Evolutionary conservation across 192 early-diverging fungal species (phyloP).

Genomic region (Mortierella antarctica): DNA sequence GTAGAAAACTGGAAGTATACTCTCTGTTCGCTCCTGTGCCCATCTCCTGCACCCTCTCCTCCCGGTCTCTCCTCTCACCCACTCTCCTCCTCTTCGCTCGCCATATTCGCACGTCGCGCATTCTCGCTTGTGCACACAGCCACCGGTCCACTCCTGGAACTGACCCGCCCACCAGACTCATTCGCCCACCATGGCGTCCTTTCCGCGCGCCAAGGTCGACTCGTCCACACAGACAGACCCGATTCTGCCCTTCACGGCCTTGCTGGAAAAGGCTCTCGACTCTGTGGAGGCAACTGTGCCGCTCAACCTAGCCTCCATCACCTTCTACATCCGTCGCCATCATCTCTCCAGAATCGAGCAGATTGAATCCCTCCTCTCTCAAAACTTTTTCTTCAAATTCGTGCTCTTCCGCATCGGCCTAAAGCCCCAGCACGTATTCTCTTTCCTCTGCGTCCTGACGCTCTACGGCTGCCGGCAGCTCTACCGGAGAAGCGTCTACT

Average conservation of each 20-base stretch:
- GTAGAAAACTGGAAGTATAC: too few relatives aligned
- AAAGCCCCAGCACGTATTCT: slow-evolving; percentile 46
- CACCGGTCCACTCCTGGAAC: neutral
- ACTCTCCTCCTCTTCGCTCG: neutral
- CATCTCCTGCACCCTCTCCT: neutral
- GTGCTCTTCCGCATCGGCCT: slow-evolving; percentile 48
- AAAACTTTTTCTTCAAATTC: slow-evolving; percentile 36
- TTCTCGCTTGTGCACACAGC: neutral
- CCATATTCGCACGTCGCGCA: neutral
- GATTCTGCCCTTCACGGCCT: slow-evolving; percentile 50
- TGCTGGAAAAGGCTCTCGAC: slow-evolving; percentile 41
- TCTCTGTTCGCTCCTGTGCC: too few relatives aligned
- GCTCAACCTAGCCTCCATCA: slow-evolving; percentile 56
- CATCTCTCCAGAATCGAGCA: slow-evolving; percentile 50
- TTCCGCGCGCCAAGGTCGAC: slow-evolving; percentile 48
- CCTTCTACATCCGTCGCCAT: slow-evolving; percentile 53
- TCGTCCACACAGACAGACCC: slow-evolving; percentile 49
- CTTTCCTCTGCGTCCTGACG: slow-evolving; percentile 32
- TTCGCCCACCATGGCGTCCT: slow-evolving; percentile 33
- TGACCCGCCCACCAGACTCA: neutral
- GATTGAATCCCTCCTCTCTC: slow-evolving; percentile 30
- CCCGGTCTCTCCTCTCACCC: neutral
- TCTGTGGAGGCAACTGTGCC: slow-evolving; percentile 51
- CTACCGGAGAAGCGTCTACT: slow-evolving; percentile 52
- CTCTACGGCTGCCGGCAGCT: slow-evolving; percentile 35